Evolutionary conservation across 306 rosid species (phyloP).

Genomic region (Phaseolus lunatus): DNA sequence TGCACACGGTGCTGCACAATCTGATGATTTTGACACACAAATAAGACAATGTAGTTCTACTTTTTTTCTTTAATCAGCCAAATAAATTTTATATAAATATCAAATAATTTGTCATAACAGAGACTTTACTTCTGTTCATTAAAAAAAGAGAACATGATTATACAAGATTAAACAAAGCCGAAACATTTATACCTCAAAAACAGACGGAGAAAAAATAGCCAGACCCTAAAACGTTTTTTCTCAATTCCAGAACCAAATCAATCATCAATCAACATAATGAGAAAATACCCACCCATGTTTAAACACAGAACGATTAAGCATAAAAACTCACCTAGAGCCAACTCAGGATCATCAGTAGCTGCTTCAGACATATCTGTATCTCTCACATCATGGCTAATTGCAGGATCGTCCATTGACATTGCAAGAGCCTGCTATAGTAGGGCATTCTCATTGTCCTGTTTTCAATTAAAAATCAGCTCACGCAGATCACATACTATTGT

Average conservation of each 20-base stretch:
- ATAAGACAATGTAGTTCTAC: not conserved
- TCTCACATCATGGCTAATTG: conserved; percentile 61
- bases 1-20: not conserved
- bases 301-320: conserved; percentile 25
- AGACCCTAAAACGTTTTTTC: conserved; percentile 3
- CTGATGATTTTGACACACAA: not conserved
- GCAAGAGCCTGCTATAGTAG: conserved; percentile 98
- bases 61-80: too few species aligned
- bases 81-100: too few species aligned
- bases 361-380: conserved; percentile 93
- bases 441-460: conserved; percentile 77
- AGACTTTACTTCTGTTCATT: too few species aligned
- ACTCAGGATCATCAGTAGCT: conserved; percentile 78
- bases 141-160: too few species aligned
- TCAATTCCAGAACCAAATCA: conserved; percentile 30
- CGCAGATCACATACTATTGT: not conserved
- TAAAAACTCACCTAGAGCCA: conserved; percentile 82
- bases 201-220: not conserved
- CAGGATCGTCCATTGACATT: conserved; percentile 97
- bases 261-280: conserved; percentile 11
- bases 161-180: conserved; percentile 19
- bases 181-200: not conserved
- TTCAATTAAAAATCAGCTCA: conserved; percentile 33
- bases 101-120: too few species aligned
- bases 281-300: conserved; percentile 16